Evolutionary conservation across 441 rosid genomes (phyloP).

Genomic region (Pelargonium cotyledonis): DNA sequence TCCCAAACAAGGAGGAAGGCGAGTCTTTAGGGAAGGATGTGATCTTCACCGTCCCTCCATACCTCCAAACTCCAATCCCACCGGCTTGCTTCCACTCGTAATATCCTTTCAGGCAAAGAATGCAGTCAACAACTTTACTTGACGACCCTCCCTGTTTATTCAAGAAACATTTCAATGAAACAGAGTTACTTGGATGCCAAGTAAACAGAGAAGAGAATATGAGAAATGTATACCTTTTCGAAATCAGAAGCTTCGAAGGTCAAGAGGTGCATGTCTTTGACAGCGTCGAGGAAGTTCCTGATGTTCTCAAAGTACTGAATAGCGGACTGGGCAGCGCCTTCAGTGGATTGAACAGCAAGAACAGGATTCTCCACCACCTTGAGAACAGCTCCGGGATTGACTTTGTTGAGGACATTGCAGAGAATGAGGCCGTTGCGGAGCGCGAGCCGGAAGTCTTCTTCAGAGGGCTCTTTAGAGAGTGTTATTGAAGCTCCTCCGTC

Average conservation of each 20-base stretch:
- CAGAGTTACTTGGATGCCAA: too few species aligned
- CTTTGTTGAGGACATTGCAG: slow-evolving; percentile 95
- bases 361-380: slow-evolving; percentile 90
- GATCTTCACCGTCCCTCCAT: slow-evolving; percentile 92
- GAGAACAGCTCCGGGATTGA: slow-evolving; percentile 85
- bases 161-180: neutral
- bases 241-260: slow-evolving; percentile 91
- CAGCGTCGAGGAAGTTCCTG: slow-evolving; percentile 89
- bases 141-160: slow-evolving; percentile 80
- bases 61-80: slow-evolving; percentile 90
- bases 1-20: slow-evolving; percentile 35
- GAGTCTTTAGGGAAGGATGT: slow-evolving; percentile 65
- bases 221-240: slow-evolving; percentile 50
- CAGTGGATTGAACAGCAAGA: slow-evolving; percentile 58
- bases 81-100: slow-evolving; percentile 94
- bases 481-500: slow-evolving; percentile 57
- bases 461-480: slow-evolving; percentile 66
- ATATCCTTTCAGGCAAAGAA: slow-evolving; percentile 87
- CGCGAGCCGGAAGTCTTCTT: slow-evolving; percentile 64
- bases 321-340: slow-evolving; percentile 94
- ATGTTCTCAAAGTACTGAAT: slow-evolving; percentile 93
- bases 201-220: neutral
- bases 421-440: slow-evolving; percentile 93
- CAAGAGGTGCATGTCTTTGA: slow-evolving; percentile 85
- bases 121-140: slow-evolving; percentile 94